Evolutionary conservation across 805 yeast genomes (phyloP).

Genomic region (Hagleromyces aurorensis): DNA sequence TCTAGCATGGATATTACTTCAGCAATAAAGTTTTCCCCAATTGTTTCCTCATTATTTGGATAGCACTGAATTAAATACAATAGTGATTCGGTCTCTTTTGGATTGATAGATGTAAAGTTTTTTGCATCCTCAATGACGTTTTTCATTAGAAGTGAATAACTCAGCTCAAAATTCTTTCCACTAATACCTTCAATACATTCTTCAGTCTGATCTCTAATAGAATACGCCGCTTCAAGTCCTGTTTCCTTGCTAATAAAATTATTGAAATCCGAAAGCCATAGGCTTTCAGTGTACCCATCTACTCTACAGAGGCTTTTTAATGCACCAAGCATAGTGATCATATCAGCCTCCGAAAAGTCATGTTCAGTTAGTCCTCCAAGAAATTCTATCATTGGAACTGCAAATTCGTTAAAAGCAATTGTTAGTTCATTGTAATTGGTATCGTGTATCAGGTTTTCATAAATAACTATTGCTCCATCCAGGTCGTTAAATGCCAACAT

Average conservation of each 20-base stretch:
- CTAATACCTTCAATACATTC: too few species aligned
- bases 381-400: constrained; percentile 18
- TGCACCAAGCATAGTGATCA: constrained; percentile 14
- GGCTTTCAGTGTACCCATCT: constrained; percentile 36
- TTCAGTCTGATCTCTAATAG: constrained; percentile 53
- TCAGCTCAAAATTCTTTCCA: too few species aligned
- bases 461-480: constrained; percentile 6
- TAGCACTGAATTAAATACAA: constrained; percentile 19
- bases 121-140: too few species aligned
- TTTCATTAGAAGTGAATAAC: too few species aligned
- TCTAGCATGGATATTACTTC: too few species aligned
- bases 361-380: constrained; percentile 11
- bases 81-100: too few species aligned
- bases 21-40: too few species aligned
- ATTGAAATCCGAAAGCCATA: constrained; percentile 58
- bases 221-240: constrained; percentile 49
- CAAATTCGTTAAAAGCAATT: constrained; percentile 14
- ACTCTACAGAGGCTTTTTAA: constrained; percentile 36
- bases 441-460: constrained; percentile 3
- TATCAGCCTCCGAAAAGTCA: constrained; percentile 7
- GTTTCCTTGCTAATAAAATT: constrained; percentile 64
- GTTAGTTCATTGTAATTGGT: constrained; percentile 3
- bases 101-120: too few species aligned
- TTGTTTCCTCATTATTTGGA: constrained; percentile 18
- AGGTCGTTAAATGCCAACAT: constrained; percentile 13